Base-by-base conservation (phyloP, 2,329 filamentous ascomycete genomes). In the Fusarium sp. region DNA sequence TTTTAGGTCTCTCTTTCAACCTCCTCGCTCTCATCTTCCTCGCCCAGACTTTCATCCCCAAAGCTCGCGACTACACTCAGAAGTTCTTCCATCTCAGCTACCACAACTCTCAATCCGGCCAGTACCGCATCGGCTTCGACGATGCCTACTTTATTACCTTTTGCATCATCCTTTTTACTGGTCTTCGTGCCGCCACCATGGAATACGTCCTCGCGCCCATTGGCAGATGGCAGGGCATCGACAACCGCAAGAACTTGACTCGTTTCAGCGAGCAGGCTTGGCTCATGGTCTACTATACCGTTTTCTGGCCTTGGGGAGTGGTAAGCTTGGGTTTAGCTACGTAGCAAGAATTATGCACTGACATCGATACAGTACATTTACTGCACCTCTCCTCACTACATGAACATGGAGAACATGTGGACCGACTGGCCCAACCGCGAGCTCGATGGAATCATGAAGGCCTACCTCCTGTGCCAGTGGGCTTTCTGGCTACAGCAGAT, bases 401-500 rank as follows among this genome's bases (percentile, higher is more conserved):
- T 94, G 73, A 91, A 94, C 78, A 84, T 96, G 75, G 84, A 85
- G 65, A 90, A 92, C 62, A 86, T 98, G 45, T 99, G 95, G 94
- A 88, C 89, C 32, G 86, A 90, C 77, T 98, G 93, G 90, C 96
- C 96, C 1, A 86, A 88, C 72, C 89, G 94, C 53, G 90, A 96
- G 76, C 85, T 97, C 63, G 84, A 85, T 18, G 90, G 91, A 11
- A 80, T 93, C 15, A 89, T 92, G 82, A 98, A 98, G 83, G 90
- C 88, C 80, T 99, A 99, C 81, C 93, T 97, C 76, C 86, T 99
- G 32, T 91, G 91, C 16, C 94, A 98, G 79, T 92, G 94, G 81
- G 91, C 92, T 25, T 98, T 98, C 80, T 98, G 94, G 92, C 81
- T 98, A 49, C 95, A 98, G 82, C 94, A 97, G 82, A 92, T 98